Percentiles rank a stretch among this genome's conserved stretches.
phyloP scores from a whole-genome alignment of 768 basidiomycete genomes.

The Trametopsis cervina region DNA sequence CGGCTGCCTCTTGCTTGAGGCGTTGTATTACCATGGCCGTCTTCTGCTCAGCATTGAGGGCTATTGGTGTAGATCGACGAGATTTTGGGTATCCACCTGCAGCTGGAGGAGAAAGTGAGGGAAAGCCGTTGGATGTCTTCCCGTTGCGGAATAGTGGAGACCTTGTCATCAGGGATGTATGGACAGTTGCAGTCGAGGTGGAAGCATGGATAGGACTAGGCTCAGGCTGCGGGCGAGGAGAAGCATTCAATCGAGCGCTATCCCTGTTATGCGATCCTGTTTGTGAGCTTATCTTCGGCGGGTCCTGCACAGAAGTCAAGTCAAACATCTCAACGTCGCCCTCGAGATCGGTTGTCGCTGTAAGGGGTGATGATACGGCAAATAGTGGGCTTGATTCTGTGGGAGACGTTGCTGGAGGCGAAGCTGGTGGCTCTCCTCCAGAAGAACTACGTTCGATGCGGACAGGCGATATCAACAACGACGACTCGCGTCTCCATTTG shows the following conservation, averaged over 20 bases:
- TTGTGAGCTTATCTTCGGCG: no score
- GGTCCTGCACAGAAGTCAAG: background rate
- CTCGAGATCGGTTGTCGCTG: background rate
- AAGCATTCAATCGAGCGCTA: no score
- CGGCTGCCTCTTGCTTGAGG: constrained; percentile 53
- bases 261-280: no score
- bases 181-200: no score
- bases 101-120: constrained; percentile 20
- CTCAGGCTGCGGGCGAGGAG: no score
- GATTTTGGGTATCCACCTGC: constrained; percentile 13
- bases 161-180: background rate
- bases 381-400: background rate
- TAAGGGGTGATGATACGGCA: background rate
- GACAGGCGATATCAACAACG: background rate
- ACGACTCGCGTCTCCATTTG: constrained; percentile 29
- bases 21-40: constrained; percentile 53
- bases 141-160: no score
- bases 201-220: no score
- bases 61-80: constrained; percentile 25
- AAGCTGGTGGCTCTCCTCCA: background rate
- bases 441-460: background rate
- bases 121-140: no score
- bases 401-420: constrained; percentile 5
- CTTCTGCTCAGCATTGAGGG: constrained; percentile 32
- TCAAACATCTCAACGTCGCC: constrained; percentile 17